Conservation (phyloP, 331 rosid genomes). For the Prunus yedoensis region DNA sequence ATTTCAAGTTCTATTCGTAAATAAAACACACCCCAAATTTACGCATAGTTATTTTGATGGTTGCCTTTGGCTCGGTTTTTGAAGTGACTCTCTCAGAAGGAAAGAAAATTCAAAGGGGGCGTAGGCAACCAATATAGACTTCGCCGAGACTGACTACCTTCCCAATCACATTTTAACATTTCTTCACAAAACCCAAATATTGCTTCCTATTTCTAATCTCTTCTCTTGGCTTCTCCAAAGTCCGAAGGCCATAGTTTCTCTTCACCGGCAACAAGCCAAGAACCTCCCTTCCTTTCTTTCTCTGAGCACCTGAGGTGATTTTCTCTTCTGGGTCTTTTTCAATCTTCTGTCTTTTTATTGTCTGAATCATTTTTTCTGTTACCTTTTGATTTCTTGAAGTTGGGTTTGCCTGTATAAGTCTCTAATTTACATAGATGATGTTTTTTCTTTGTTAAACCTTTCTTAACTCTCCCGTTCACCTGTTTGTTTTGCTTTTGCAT, state of each 20-base stretch:
- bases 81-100: not conserved
- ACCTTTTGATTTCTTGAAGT: not conserved
- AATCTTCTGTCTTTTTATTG: not conserved
- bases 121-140: slow-evolving; percentile 14
- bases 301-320: slow-evolving; percentile 38
- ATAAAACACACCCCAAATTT: too few species aligned
- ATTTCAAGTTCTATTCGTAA: too few species aligned
- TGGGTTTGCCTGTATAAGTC: not conserved
- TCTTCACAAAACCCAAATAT: not conserved
- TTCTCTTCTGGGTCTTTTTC: slow-evolving; percentile 21
- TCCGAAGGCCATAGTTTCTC: not conserved
- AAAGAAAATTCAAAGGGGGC: slow-evolving; percentile 15
- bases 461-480: not conserved
- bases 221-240: not conserved
- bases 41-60: too few species aligned
- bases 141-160: not conserved
- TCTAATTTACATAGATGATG: not conserved
- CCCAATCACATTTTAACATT: not conserved
- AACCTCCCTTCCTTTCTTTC: slow-evolving; percentile 1
- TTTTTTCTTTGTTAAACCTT: not conserved
- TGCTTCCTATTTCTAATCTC: too few species aligned
- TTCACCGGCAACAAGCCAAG: not conserved
- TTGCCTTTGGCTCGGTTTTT: not conserved
- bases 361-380: not conserved
- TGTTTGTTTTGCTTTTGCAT: not conserved